These are phyloP conservation scores for Prunus salicina DNA, from an alignment of 306 rosid genomes.

Conservation along the genomic window DNA sequence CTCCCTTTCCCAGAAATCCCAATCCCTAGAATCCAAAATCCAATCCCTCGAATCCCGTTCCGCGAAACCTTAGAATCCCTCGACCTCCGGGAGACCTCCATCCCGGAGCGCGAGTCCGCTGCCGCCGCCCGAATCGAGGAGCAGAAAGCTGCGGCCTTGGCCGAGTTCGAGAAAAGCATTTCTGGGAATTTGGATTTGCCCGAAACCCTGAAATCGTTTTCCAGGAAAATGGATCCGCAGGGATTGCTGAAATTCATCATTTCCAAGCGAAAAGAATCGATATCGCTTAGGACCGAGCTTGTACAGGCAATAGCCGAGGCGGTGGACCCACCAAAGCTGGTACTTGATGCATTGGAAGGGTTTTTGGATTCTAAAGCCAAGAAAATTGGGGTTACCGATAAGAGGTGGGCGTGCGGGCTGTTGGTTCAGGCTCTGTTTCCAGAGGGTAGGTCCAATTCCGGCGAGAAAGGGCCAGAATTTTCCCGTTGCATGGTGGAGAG, in stretches of 20 bases:
- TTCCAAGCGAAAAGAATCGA: conserved; percentile 69
- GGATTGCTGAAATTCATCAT: conserved; percentile 52
- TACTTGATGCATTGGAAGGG: conserved; percentile 57
- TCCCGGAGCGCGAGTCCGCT: conserved; percentile 58
- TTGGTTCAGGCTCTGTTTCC: conserved; percentile 65
- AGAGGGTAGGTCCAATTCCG: conserved; percentile 1
- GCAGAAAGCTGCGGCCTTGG: conserved; percentile 48
- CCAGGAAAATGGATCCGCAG: conserved; percentile 60
- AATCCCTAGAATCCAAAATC: conserved; percentile 52
- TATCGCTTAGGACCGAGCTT: conserved; percentile 57
- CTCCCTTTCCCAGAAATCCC: conserved; percentile 52
- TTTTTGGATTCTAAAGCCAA: conserved; percentile 45
- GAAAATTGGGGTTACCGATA: conserved; percentile 68
- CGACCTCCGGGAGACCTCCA: conserved; percentile 45
- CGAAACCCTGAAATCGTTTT: conserved; percentile 47
- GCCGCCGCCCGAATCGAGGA: conserved; percentile 49
- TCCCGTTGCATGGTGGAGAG: conserved; percentile 47
- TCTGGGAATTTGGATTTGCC: conserved; percentile 32
- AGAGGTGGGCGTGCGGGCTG: conserved; percentile 82
- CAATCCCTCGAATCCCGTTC: conserved; percentile 45
- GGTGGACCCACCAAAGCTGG: conserved; percentile 64
- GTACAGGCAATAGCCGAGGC: conserved; percentile 55
- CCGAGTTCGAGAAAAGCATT: conserved; percentile 32
- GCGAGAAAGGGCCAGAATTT: conserved; percentile 24
- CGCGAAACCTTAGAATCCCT: conserved; percentile 46